A percentile compares a stretch with the other conserved stretches of the same genome.
Evolutionary conservation across 78 protist species (phyloP).

Genomic region (Cavenderia fasciculata): DNA sequence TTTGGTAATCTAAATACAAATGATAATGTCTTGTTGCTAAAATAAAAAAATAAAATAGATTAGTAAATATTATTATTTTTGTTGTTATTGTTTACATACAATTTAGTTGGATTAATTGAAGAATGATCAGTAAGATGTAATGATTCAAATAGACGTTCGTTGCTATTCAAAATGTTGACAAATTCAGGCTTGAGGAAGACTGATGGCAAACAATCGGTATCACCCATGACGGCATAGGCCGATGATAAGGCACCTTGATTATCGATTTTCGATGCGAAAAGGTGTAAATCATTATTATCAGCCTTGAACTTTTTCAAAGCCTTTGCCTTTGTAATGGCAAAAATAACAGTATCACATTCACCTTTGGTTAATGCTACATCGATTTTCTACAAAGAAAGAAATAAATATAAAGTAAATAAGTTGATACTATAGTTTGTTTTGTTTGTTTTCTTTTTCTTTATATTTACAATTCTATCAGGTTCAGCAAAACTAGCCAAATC

Average conservation of each 20-base stretch:
- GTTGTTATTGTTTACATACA: neutral
- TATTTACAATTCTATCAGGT: slow-evolving; percentile 50
- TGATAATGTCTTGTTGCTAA: slow-evolving; percentile 36
- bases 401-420: too few species aligned
- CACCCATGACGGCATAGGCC: slow-evolving; percentile 24
- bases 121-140: slow-evolving; percentile 54
- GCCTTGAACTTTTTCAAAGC: slow-evolving; percentile 19
- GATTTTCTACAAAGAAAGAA: slow-evolving; percentile 5
- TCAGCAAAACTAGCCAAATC: slow-evolving; percentile 42
- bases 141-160: slow-evolving; percentile 32
- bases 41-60: neutral
- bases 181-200: slow-evolving; percentile 20
- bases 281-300: slow-evolving; percentile 30
- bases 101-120: slow-evolving; percentile 44
- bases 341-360: slow-evolving; percentile 46
- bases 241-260: neutral
- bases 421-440: too few species aligned
- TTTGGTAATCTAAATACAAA: slow-evolving; percentile 51
- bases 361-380: slow-evolving; percentile 52
- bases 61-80: neutral
- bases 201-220: slow-evolving; percentile 63
- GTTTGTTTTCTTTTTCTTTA: too few species aligned
- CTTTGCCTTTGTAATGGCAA: slow-evolving; percentile 40
- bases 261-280: neutral
- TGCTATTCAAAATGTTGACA: neutral